Evolutionary conservation across 495 filamentous ascomycete species (phyloP), one percentile per base, ranked within the genome.

Genomic region (Lasiosphaeris hirsuta): DNA sequence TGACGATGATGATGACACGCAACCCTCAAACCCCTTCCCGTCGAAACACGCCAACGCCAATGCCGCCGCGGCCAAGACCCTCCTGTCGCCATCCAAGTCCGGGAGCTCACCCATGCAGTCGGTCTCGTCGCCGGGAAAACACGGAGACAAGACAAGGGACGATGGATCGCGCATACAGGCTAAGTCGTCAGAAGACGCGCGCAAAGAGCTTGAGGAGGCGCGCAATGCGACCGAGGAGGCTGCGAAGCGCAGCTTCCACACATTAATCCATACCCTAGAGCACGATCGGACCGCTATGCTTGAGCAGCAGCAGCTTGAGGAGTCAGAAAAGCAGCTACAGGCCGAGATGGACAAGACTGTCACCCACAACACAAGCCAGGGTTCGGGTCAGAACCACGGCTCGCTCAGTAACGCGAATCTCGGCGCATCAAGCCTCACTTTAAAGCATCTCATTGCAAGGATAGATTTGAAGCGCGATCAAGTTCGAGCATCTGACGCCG

Each of bases 271-370:
- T 70, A 97, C 95, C 2, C 75, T 97, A 33, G 94, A 99, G 69
- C 92, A 90, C 68, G 94, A 99, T 70, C 83, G 88, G 30, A 90
- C 92, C 66, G 92, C 94, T 40, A 97, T 97, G 95, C 70, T 96
- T 58, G 94, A 99, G 69, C 95, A 99, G 71, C 90, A 97, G 72
- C 90, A 91, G 68, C 81, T 99, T 42, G 95, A 97, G 60, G 94
- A 97, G 66, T 90, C 93, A 1, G 94, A 99, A 67, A 87, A 92
- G 65, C 92, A 96, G 69, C 87, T 97, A 10, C 92, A 97, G 69
- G 90, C 91, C 14, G 94, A 99, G 72, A 91, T 94, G 78, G 88
- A 90, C 49, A 85, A 88, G 63, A 77, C 81, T 46, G 63, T 63
- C 51, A 75, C 67, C 57, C 75, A 70, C 55, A 79, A 74, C 56